Percentiles rank a stretch among this genome's conserved stretches.
Conservation (phyloP, 805 yeast species). For the Wickerhamiella galacta region DNA sequence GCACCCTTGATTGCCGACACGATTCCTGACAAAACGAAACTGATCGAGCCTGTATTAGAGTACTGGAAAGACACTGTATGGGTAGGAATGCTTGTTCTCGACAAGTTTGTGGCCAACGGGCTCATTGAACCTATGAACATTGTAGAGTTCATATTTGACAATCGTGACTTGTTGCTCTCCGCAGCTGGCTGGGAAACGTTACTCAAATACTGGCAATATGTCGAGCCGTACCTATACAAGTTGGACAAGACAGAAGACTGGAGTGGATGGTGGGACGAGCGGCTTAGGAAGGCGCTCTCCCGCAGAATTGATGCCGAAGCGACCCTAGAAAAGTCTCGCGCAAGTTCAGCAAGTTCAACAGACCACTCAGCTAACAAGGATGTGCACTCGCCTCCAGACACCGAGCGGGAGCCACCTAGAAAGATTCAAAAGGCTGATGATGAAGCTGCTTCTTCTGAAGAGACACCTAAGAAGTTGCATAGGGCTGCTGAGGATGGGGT, state of each 20-base stretch:
- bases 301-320: slow-evolving; percentile 3
- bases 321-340: too few species aligned
- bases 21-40: slow-evolving; percentile 21
- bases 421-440: too few species aligned
- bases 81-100: slow-evolving; percentile 44
- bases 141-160: slow-evolving; percentile 28
- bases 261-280: slow-evolving; percentile 13
- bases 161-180: slow-evolving; percentile 11
- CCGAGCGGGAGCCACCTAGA: too few species aligned
- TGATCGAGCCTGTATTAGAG: slow-evolving; percentile 39
- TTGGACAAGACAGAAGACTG: slow-evolving; percentile 11
- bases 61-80: slow-evolving; percentile 54
- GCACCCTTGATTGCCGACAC: slow-evolving; percentile 22
- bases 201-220: slow-evolving; percentile 1
- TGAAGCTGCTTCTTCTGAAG: not conserved
- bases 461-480: not conserved
- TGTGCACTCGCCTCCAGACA: too few species aligned
- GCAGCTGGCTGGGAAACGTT: slow-evolving; percentile 19
- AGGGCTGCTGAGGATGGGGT: not conserved
- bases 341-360: too few species aligned
- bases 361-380: too few species aligned
- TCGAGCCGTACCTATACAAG: slow-evolving; percentile 5
- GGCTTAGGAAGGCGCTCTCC: slow-evolving; percentile 8
- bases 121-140: slow-evolving; percentile 29
- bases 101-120: slow-evolving; percentile 32